These are phyloP conservation scores for Trametes cubensis DNA, from an alignment of 768 basidiomycete species.

Conservation along the genomic window DNA sequence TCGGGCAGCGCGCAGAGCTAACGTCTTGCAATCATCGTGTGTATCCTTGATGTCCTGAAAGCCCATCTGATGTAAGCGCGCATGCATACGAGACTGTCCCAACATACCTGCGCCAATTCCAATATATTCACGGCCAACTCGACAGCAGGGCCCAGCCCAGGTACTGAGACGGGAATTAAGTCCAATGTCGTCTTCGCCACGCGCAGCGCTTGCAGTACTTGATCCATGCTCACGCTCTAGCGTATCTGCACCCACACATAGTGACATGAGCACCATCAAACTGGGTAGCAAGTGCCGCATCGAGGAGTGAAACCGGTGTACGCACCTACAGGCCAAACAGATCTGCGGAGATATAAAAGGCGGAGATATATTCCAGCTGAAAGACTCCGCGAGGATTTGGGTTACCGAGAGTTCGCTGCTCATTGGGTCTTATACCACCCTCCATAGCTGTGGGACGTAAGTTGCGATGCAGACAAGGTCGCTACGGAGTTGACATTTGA, in stretches of 20 bases:
- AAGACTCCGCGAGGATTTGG: constrained; percentile 15
- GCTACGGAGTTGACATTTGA: constrained; percentile 15
- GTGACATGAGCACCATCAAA: no score
- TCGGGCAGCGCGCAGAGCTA: neutral
- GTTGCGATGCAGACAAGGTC: constrained; percentile 5
- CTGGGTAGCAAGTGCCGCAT: no score
- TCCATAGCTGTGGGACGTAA: neutral
- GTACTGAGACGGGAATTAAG: constrained; percentile 5
- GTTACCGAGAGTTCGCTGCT: neutral
- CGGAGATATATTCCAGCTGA: constrained; percentile 1
- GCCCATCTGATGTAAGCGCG: neutral
- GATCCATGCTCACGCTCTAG: constrained; percentile 3
- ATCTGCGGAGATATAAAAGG: constrained; percentile 12
- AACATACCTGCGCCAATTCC: constrained; percentile 6
- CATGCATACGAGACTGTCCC: neutral
- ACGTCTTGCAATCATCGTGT: neutral
- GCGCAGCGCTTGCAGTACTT: neutral
- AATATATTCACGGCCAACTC: constrained; percentile 6
- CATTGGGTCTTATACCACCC: constrained; percentile 5
- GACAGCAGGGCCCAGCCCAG: constrained; percentile 3
- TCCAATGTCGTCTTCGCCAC: constrained; percentile 2
- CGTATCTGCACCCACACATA: neutral
- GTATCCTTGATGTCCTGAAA: constrained; percentile 1
- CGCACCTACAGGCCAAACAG: neutral
- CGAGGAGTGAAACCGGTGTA: neutral